Evolutionary conservation across 2,329 filamentous ascomycete species (phyloP), one percentile per base, ranked within the genome.

Genomic region (Colletotrichum endophyticum): DNA sequence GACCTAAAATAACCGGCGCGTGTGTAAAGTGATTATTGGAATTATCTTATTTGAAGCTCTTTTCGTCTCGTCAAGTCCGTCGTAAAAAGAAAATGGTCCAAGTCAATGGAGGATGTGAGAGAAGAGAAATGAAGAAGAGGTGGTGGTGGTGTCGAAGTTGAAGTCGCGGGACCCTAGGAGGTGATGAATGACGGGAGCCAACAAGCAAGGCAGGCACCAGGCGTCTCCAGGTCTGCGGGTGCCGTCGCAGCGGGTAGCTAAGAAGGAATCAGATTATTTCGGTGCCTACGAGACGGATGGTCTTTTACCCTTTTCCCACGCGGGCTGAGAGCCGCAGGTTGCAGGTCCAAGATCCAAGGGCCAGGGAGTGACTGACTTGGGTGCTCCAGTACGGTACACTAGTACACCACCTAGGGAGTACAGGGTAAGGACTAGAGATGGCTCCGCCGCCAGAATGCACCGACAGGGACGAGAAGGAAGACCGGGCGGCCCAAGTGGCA

Each of bases 281-380:
- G 73, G 64, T 73, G 73, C 73, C 73, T 76, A 59, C 73, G 62
- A 53, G 15, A 73, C 59, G 70, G 73, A 66, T 49, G 61, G 61
- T 72, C 62, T 66, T 75, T 75, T 49, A 16, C 22, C 72, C n/a
- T 61, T 59, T 67, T 62, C 69, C 63, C 39, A 49, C 39, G 57
- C 59, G 39, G 36, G 25, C 25, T 49, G 25, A 27, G 39, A 49
- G 39, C 39, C 39, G 39, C 39, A 49, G 39, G 39, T 49, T n/a
- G 39, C 19, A 49, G 39, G 39, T 49, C 39, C 39, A 49, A 49
- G 39, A 49, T 49, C 39, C 39, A 49, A 49, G 39, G 19, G 39
- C 39, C 39, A 49, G 39, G 39, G 39, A 44, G 16, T n/a, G 39
- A 49, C 19, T 49, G 39, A 49, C 39, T 49, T 49, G 19, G 5